These are phyloP conservation scores for Tagetes patula DNA, from an alignment of 129 eudicot species.

Conservation along the genomic window DNA sequence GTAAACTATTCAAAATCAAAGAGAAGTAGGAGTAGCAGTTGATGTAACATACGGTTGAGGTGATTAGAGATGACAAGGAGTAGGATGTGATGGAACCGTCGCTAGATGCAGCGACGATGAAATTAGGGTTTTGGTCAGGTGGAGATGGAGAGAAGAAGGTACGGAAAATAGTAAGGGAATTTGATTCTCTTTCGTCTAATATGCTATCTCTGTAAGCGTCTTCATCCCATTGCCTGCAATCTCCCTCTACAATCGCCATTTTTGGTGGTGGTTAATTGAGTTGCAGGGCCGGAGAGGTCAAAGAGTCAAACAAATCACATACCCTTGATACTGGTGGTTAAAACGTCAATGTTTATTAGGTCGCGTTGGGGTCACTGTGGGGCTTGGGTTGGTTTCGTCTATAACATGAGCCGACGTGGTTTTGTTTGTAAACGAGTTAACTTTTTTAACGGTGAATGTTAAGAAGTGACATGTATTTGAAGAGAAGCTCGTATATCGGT, in stretches of 20 bases:
- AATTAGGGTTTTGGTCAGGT: conserved; percentile 43
- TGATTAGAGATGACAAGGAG: conserved; percentile 60
- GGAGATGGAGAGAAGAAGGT: conserved; percentile 61
- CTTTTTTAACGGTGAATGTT: too few relatives aligned
- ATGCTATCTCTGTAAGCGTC: conserved; percentile 60
- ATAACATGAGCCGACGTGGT: too few relatives aligned
- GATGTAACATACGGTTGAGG: conserved; percentile 44
- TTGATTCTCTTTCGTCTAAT: conserved; percentile 49
- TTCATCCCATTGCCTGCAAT: conserved; percentile 74
- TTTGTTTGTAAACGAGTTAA: too few relatives aligned
- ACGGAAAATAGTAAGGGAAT: conserved; percentile 71
- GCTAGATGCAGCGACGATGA: conserved; percentile 78
- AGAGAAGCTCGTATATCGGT: too few relatives aligned
- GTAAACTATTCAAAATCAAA: background rate
- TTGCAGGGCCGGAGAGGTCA: conserved; percentile 14
- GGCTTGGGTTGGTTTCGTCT: too few relatives aligned
- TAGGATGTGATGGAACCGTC: conserved; percentile 76
- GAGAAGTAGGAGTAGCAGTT: background rate
- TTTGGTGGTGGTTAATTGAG: conserved; percentile 20
- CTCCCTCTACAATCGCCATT: conserved; percentile 29
- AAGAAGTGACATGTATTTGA: too few relatives aligned
- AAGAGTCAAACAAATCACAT: too few relatives aligned
- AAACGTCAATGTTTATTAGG: too few relatives aligned
- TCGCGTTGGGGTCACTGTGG: too few relatives aligned
- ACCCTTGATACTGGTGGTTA: too few relatives aligned